These are phyloP conservation scores for Fusarium nodosum DNA, from an alignment of 2,329 filamentous ascomycete species.

Conservation along the genomic window DNA sequence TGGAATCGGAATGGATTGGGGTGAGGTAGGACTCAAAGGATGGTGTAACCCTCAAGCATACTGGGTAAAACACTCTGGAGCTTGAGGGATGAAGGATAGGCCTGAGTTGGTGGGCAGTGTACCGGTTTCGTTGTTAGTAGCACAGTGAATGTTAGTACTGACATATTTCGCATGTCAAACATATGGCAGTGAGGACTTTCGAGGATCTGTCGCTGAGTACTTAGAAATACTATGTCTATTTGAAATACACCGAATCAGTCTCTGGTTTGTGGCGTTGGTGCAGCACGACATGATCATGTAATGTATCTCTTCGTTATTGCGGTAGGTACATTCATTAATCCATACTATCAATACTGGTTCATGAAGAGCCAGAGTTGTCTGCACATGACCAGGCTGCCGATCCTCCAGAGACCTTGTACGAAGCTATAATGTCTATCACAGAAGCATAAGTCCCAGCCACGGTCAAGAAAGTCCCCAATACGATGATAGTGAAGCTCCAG, in stretches of 20 bases:
- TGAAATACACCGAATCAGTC: neutral
- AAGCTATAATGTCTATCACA: conserved; percentile 53
- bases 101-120: neutral
- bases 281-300: neutral
- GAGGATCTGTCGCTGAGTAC: neutral
- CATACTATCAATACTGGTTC: neutral
- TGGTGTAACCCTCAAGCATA: conserved; percentile 23
- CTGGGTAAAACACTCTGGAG: conserved; percentile 10
- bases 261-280: neutral
- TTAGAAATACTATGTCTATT: neutral
- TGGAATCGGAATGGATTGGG: conserved; percentile 64
- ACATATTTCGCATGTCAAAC: neutral
- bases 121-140: neutral
- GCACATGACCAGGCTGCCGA: conserved; percentile 59
- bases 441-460: conserved; percentile 61
- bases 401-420: conserved; percentile 53
- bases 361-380: conserved; percentile 56
- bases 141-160: neutral
- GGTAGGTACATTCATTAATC: neutral
- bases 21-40: conserved; percentile 44
- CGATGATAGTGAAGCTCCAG: conserved; percentile 20
- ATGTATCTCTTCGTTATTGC: neutral
- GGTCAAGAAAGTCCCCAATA: conserved; percentile 54
- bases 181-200: neutral
- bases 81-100: accelerated